These are phyloP conservation scores for Penicillium sp. DNA, from an alignment of 2,329 filamentous ascomycete genomes.

Conservation along the genomic window DNA sequence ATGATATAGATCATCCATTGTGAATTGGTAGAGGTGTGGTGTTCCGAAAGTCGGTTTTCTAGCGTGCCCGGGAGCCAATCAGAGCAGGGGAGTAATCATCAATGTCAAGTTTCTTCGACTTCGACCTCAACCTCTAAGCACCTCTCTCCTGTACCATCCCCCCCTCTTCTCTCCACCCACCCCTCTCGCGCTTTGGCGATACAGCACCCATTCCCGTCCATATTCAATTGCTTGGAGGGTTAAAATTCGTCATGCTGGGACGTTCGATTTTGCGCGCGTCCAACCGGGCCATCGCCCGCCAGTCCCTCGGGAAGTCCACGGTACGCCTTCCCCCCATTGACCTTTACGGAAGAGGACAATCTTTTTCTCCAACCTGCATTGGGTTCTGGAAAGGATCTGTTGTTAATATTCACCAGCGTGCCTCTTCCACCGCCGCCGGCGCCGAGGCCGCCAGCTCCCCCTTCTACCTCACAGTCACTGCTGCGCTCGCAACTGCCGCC, in stretches of 20 bases:
- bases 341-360: conserved; percentile 30
- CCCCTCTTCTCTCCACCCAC: conserved; percentile 28
- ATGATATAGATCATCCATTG: not conserved
- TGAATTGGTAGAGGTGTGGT: not conserved
- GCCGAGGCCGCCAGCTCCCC: conserved; percentile 70
- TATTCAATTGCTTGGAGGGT: conserved; percentile 38
- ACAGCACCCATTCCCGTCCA: conserved; percentile 30
- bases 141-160: conserved; percentile 34
- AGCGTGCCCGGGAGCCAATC: conserved; percentile 37
- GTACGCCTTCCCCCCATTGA: conserved; percentile 59
- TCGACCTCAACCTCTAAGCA: conserved; percentile 35
- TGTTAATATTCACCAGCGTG: conserved; percentile 51
- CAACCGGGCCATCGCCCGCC: conserved; percentile 74
- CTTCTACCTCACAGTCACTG: conserved; percentile 81
- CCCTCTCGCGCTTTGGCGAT: conserved; percentile 33
- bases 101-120: conserved; percentile 40
- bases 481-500: conserved; percentile 79
- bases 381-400: conserved; percentile 33
- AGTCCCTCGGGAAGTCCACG: conserved; percentile 71
- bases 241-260: conserved; percentile 71
- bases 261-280: conserved; percentile 88
- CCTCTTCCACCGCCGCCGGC: conserved; percentile 69
- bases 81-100: conserved; percentile 35
- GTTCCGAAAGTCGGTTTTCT: conserved; percentile 40
- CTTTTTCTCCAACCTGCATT: conserved; percentile 20